These are phyloP conservation scores for Aquilaria agallochum DNA, from an alignment of 441 rosid genomes.

Conservation along the genomic window DNA sequence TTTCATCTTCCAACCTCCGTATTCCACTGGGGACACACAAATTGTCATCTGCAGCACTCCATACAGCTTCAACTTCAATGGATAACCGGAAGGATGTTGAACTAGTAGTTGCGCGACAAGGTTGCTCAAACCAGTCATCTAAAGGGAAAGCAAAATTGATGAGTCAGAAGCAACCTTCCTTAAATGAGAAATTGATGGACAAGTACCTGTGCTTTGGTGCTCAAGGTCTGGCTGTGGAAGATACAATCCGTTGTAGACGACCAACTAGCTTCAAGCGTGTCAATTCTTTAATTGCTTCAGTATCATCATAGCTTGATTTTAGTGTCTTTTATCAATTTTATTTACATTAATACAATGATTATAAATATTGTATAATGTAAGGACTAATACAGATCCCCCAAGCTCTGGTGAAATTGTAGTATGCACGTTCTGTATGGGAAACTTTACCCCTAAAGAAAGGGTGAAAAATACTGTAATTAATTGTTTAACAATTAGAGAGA, in stretches of 20 bases:
- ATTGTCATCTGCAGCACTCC: constrained; percentile 17
- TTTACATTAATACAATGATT: no score
- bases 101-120: constrained; percentile 8
- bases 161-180: constrained; percentile 30
- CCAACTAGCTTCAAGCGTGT: constrained; percentile 35
- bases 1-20: constrained; percentile 25
- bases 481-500: no score
- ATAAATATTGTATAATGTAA: no score
- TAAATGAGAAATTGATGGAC: constrained; percentile 54
- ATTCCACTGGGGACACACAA: no score
- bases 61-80: constrained; percentile 26
- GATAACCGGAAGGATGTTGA: constrained; percentile 28
- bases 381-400: no score
- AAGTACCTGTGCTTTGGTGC: constrained; percentile 69
- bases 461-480: no score
- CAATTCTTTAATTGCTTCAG: constrained; percentile 38
- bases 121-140: constrained; percentile 8
- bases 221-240: constrained; percentile 51
- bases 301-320: background rate
- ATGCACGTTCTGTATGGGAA: no score
- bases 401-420: no score
- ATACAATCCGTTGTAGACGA: constrained; percentile 21
- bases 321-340: no score
- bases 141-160: constrained; percentile 16
- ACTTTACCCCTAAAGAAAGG: no score